Percentiles rank a stretch among this genome's conserved stretches.
phyloP scores from a whole-genome alignment of 2,329 filamentous ascomycete genomes.

The Cladophialophora chaetospira region DNA sequence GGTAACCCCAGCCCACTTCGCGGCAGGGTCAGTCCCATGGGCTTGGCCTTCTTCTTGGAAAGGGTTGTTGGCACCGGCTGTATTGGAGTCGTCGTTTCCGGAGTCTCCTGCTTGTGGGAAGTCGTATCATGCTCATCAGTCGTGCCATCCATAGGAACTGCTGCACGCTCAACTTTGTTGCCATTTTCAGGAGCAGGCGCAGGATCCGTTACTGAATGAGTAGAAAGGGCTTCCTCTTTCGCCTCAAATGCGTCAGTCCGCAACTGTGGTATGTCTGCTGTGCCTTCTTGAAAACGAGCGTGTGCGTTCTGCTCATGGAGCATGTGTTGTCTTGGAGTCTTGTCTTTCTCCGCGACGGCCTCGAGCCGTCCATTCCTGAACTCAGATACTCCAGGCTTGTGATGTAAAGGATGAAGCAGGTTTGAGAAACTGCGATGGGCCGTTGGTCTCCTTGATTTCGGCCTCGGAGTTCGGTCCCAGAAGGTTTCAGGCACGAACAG shows the following conservation, averaged over 20 bases:
- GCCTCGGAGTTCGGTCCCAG: conserved; percentile 79
- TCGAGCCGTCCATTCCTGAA: too few relatives aligned
- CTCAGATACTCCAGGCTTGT: too few relatives aligned
- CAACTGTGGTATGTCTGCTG: neutral
- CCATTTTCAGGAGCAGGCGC: neutral
- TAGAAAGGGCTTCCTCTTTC: neutral
- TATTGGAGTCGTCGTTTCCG: neutral
- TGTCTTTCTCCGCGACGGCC: conserved; percentile 19
- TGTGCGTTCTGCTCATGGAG: conserved; percentile 25
- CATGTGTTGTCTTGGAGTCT: conserved; percentile 25
- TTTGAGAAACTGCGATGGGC: conserved; percentile 34
- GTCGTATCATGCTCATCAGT: neutral
- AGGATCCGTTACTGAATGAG: neutral
- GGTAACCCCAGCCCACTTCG: too few relatives aligned
- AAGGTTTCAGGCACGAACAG: conserved; percentile 94
- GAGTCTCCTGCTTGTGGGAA: neutral
- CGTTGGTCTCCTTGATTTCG: conserved; percentile 43
- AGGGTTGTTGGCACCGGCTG: neutral
- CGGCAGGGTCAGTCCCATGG: conserved; percentile 19
- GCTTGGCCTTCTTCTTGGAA: conserved; percentile 23
- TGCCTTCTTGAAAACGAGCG: conserved; percentile 21
- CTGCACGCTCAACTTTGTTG: neutral
- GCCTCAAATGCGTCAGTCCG: neutral
- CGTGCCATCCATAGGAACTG: conserved; percentile 1
- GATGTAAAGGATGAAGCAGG: conserved; percentile 20